phyloP scores from a whole-genome alignment of 345 rosid species.

The Eucalyptus microcorys region DNA sequence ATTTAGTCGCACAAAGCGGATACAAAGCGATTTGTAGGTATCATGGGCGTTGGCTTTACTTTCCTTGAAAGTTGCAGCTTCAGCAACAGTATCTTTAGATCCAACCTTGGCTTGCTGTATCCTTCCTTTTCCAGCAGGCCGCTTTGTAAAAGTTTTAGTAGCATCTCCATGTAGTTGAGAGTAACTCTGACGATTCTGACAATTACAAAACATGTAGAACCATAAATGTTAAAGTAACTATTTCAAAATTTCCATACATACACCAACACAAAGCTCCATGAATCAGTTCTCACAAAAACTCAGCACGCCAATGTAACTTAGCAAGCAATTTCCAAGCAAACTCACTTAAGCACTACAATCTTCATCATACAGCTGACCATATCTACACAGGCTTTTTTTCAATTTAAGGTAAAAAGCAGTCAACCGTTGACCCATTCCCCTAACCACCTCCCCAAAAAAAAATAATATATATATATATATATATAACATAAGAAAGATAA shows the following conservation, averaged over 20 bases:
- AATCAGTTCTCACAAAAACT: background rate
- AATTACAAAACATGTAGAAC: background rate
- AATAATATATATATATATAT: background rate
- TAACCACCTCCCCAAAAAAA: background rate
- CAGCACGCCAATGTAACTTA: background rate
- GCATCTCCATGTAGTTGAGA: conserved; percentile 38
- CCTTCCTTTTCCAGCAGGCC: conserved; percentile 43
- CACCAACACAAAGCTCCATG: background rate
- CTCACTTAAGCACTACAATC: background rate
- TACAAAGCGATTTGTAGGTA: conserved; percentile 51
- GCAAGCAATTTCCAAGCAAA: background rate
- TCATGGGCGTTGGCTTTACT: conserved; percentile 24
- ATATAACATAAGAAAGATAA: background rate
- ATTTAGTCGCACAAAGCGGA: conserved; percentile 73
- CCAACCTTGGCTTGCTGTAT: conserved; percentile 38
- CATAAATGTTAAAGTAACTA: background rate
- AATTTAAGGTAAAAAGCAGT: background rate
- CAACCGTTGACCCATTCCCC: background rate
- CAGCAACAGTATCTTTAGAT: conserved; percentile 34
- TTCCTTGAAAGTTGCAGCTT: conserved; percentile 33
- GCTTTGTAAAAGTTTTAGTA: conserved; percentile 18
- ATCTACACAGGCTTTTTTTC: background rate
- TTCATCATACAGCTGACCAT: background rate
- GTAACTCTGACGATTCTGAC: conserved; percentile 34
- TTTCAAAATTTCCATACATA: background rate